Evolutionary conservation across 192 early-diverging fungal species (phyloP).

Genomic region (Entophlyctis helioformis): DNA sequence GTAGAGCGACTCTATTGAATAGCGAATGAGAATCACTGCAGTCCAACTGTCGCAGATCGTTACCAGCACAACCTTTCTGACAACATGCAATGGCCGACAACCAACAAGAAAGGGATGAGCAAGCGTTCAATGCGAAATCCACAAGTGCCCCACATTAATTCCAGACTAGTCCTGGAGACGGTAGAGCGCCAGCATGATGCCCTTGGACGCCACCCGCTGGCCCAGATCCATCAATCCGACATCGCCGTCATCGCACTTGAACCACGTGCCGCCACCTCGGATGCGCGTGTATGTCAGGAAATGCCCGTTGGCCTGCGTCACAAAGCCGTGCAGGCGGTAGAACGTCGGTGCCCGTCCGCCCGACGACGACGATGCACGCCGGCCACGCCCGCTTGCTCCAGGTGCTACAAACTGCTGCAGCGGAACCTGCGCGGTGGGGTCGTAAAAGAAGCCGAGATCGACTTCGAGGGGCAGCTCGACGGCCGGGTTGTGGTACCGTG

Average conservation of each 20-base stretch:
- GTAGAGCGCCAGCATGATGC: constrained; percentile 22
- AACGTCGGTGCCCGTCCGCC: constrained; percentile 14
- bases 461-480: constrained; percentile 29
- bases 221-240: constrained; percentile 21
- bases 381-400: not conserved
- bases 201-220: constrained; percentile 13
- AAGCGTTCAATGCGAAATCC: no score
- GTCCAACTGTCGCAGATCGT: no score
- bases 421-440: no score
- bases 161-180: constrained; percentile 17
- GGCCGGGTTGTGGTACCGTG: constrained; percentile 11
- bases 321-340: constrained; percentile 30
- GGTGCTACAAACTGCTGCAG: no score
- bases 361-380: not conserved
- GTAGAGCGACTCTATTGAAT: no score
- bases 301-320: constrained; percentile 28
- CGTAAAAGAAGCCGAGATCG: constrained; percentile 19
- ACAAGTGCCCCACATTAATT: no score
- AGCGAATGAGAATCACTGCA: no score
- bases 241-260: constrained; percentile 19
- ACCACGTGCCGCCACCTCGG: constrained; percentile 14
- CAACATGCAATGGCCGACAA: no score
- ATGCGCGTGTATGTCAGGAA: constrained; percentile 27
- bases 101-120: no score
- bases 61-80: no score